phyloP scores from a whole-genome alignment of 108 stramenopile species.

The Fistulifera pelliculosa region DNA sequence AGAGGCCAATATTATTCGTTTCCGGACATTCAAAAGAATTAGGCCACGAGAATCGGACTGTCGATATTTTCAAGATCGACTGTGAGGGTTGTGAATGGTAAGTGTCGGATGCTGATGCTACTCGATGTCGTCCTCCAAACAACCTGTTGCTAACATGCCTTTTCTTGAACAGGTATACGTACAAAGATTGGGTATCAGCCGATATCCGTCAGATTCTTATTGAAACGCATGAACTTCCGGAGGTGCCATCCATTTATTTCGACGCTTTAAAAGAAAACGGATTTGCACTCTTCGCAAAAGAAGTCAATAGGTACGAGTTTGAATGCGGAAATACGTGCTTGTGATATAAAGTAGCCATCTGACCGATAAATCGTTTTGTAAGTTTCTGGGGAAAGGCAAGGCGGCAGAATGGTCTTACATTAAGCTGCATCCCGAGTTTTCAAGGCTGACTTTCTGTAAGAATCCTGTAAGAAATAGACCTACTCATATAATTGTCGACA shows the following conservation, averaged over 20 bases:
- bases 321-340: too few relatives aligned
- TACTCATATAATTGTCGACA: too few relatives aligned
- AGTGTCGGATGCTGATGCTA: background rate
- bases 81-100: conserved; percentile 11
- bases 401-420: conserved; percentile 28
- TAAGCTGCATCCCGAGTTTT: conserved; percentile 24
- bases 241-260: conserved; percentile 19
- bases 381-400: too few relatives aligned
- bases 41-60: conserved; percentile 3
- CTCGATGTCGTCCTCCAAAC: conserved; percentile 16
- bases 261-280: conserved; percentile 18
- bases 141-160: conserved; percentile 37
- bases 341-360: too few relatives aligned
- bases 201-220: conserved; percentile 36
- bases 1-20: background rate
- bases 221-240: conserved; percentile 23
- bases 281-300: conserved; percentile 26
- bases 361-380: too few relatives aligned
- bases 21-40: conserved; percentile 2
- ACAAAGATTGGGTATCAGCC: conserved; percentile 27
- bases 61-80: conserved; percentile 7
- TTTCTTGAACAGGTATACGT: conserved; percentile 34
- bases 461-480: too few relatives aligned
- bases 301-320: conserved; percentile 12
- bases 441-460: conserved; percentile 2